Percentiles rank a stretch among this genome's conserved stretches.
Conservation (phyloP, 176 grass and related monocot species). For the Triticum timopheevii region DNA sequence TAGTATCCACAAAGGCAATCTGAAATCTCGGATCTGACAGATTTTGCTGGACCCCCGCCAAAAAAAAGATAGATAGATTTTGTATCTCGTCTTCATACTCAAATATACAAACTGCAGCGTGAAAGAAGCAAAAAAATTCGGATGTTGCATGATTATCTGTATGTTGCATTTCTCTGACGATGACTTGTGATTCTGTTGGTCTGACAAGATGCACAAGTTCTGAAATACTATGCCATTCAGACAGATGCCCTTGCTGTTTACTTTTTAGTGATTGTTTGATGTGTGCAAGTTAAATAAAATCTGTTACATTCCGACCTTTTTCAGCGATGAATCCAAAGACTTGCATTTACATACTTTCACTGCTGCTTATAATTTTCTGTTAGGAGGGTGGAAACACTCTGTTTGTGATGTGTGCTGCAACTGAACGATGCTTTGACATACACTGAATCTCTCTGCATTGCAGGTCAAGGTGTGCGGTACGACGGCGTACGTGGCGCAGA, state of each 20-base stretch:
- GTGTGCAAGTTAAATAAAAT: background rate
- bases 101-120: no score
- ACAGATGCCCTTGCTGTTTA: no score
- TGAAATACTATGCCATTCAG: no score
- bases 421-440: background rate
- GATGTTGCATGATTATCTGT: no score
- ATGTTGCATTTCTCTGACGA: no score
- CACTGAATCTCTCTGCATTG: slow-evolving; percentile 31
- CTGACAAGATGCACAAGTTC: no score
- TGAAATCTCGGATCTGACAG: background rate
- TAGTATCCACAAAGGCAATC: background rate
- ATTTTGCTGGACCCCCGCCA: background rate
- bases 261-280: background rate
- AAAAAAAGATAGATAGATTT: no score
- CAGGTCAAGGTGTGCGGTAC: slow-evolving; percentile 91
- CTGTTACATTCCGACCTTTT: background rate
- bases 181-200: no score
- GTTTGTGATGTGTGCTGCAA: background rate
- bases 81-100: no score
- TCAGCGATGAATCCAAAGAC: background rate
- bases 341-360: no score
- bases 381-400: background rate
- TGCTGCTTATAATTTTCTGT: background rate
- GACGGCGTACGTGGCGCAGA: slow-evolving; percentile 88
- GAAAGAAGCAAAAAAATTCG: no score